Evolutionary conservation across 164 flowering plant genomes (phyloP).

Genomic region (Litsea cubeba): DNA sequence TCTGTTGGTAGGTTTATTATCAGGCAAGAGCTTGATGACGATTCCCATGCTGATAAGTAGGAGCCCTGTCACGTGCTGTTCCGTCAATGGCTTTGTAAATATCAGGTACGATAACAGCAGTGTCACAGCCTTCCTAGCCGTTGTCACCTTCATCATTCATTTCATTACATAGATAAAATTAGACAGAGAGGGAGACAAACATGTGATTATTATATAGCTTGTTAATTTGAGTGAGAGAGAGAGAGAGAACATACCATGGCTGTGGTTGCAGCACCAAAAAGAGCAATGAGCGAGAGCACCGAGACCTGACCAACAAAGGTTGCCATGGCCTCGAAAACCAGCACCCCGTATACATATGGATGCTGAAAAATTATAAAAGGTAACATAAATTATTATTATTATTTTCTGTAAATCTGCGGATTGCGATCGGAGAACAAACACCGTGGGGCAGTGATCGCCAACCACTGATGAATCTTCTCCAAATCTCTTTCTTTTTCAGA

Average conservation of each 20-base stretch:
- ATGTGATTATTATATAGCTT: too few relatives aligned
- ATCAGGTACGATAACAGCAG: conserved; percentile 76
- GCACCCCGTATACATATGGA: conserved; percentile 81
- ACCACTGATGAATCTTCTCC: too few relatives aligned
- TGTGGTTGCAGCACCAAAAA: conserved; percentile 96
- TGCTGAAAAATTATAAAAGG: conserved; percentile 45
- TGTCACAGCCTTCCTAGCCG: conserved; percentile 91
- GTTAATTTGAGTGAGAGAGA: background rate
- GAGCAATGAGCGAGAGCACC: conserved; percentile 84
- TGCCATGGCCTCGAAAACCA: conserved; percentile 95
- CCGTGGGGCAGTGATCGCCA: too few relatives aligned
- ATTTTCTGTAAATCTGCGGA: too few relatives aligned
- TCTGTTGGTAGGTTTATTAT: conserved; percentile 22
- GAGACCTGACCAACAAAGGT: conserved; percentile 94
- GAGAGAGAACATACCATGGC: conserved; percentile 42
- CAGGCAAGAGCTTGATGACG: conserved; percentile 71
- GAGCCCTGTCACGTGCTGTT: conserved; percentile 87
- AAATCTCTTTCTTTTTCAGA: too few relatives aligned
- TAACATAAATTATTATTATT: too few relatives aligned
- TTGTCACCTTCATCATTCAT: conserved; percentile 51
- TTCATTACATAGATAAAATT: too few relatives aligned
- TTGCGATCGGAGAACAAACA: too few relatives aligned
- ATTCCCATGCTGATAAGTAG: conserved; percentile 86
- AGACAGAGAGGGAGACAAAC: background rate
- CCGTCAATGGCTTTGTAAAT: conserved; percentile 92